Percentiles rank a stretch among this genome's conserved stretches.
Evolutionary conservation across 73 alveolate genomes (phyloP).

Genomic region (Tetrahymena thermophila): DNA sequence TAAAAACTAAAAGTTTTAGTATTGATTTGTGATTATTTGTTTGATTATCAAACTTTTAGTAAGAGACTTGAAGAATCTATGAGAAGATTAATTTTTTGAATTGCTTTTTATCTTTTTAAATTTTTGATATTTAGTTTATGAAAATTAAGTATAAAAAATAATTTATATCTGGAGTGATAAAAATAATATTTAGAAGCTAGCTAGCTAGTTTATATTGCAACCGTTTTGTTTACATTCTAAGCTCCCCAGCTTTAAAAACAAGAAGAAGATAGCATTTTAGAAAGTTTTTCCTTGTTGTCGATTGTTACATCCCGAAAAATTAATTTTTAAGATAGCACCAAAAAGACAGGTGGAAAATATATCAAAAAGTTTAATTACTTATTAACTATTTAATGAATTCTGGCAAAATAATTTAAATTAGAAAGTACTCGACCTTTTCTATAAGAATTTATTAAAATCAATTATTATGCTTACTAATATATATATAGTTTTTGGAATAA

Average conservation of each 20-base stretch:
- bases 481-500: neutral
- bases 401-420: neutral
- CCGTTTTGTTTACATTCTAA: neutral
- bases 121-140: too few relatives aligned
- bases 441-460: neutral
- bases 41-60: neutral
- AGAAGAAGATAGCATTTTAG: neutral
- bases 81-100: neutral
- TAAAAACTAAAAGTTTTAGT: too few relatives aligned
- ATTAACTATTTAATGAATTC: neutral
- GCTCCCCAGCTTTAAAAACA: neutral
- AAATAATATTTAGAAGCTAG: neutral
- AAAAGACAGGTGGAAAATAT: neutral
- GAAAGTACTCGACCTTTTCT: neutral
- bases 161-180: too few relatives aligned
- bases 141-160: neutral
- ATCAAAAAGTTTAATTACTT: neutral
- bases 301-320: neutral
- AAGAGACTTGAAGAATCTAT: neutral
- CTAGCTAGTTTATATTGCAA: neutral
- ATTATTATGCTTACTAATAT: neutral
- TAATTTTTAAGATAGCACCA: neutral
- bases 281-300: neutral
- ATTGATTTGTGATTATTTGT: neutral
- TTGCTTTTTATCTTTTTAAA: neutral